Conservation (phyloP, 495 filamentous ascomycete species). For the Barbatosphaeria neglecta region DNA sequence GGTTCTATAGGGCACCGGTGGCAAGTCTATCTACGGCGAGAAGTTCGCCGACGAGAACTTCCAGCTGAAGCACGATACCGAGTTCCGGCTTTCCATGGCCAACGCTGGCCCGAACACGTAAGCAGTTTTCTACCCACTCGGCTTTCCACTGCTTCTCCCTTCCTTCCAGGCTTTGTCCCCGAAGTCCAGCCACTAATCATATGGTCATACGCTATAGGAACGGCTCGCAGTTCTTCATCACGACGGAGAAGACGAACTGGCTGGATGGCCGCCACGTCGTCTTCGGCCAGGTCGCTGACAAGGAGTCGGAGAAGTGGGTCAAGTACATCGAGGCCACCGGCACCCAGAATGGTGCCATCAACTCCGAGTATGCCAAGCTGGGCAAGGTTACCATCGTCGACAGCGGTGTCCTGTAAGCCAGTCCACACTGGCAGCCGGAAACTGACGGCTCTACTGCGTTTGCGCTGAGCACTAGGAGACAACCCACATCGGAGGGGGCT, state of each 20-base stretch:
- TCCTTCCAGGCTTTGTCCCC: background rate
- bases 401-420: constrained; percentile 43
- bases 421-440: background rate
- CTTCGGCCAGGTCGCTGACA: constrained; percentile 65
- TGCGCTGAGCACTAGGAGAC: no score
- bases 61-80: constrained; percentile 46
- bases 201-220: constrained; percentile 34
- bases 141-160: background rate
- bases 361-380: constrained; percentile 45
- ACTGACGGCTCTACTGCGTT: no score
- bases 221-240: constrained; percentile 72
- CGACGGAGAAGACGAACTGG: constrained; percentile 59
- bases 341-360: constrained; percentile 47
- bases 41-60: constrained; percentile 82
- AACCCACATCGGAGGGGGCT: no score
- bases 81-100: constrained; percentile 68
- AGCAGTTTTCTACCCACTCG: no score
- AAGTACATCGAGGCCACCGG: constrained; percentile 64
- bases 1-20: constrained; percentile 57
- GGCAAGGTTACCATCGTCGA: constrained; percentile 60
- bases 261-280: constrained; percentile 73
- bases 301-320: constrained; percentile 51
- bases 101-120: constrained; percentile 74
- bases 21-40: constrained; percentile 80
- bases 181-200: background rate